Percentiles rank a stretch among this genome's conserved stretches.
phyloP scores from a whole-genome alignment of 2,329 filamentous ascomycete species.

The Phialocephala subalpina region DNA sequence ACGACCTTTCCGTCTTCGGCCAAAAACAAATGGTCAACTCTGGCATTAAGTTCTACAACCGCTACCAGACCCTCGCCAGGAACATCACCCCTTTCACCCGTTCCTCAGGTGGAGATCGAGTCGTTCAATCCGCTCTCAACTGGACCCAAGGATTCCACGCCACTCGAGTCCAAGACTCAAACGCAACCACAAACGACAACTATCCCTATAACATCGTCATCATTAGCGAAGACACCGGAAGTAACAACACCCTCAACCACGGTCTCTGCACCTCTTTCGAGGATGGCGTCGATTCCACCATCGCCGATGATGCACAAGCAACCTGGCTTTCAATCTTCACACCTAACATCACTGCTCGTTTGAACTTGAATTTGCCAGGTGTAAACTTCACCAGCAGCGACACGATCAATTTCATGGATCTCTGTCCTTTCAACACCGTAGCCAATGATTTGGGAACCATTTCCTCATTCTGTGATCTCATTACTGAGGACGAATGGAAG shows the following conservation, averaged over 20 bases:
- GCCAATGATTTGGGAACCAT: slow-evolving; percentile 61
- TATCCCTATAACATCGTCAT: slow-evolving; percentile 66
- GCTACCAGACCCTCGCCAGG: slow-evolving; percentile 71
- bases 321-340: slow-evolving; percentile 71
- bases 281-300: slow-evolving; percentile 56
- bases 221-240: slow-evolving; percentile 70
- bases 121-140: slow-evolving; percentile 76
- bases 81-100: slow-evolving; percentile 73
- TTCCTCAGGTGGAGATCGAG: slow-evolving; percentile 73
- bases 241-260: slow-evolving; percentile 86
- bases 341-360: slow-evolving; percentile 69
- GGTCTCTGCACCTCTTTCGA: slow-evolving; percentile 77
- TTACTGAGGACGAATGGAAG: slow-evolving; percentile 76
- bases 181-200: slow-evolving; percentile 47
- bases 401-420: slow-evolving; percentile 81
- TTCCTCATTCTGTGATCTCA: slow-evolving; percentile 80
- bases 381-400: slow-evolving; percentile 70
- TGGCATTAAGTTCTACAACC: slow-evolving; percentile 76
- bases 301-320: slow-evolving; percentile 59
- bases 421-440: slow-evolving; percentile 88
- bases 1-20: slow-evolving; percentile 74
- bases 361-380: slow-evolving; percentile 74
- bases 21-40: slow-evolving; percentile 76
- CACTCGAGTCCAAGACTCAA: slow-evolving; percentile 50
- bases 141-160: slow-evolving; percentile 79